Evolutionary conservation across 495 filamentous ascomycete species (phyloP).

Genomic region (Zalerion maritima): DNA sequence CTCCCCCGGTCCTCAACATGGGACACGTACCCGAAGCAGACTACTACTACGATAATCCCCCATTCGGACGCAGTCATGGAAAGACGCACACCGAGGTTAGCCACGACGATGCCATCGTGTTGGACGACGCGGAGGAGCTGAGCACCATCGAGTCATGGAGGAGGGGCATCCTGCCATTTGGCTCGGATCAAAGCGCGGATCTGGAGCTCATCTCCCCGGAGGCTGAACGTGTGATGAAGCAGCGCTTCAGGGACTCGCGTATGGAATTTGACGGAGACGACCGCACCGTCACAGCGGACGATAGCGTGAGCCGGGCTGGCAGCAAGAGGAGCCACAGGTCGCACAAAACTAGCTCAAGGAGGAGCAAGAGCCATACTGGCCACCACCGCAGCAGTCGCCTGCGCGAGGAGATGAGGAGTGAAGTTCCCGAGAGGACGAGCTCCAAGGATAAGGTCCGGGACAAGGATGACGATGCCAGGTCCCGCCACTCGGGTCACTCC

Average conservation of each 20-base stretch:
- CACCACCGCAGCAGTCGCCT: slow-evolving; percentile 10
- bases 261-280: slow-evolving; percentile 6
- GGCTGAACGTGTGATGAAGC: slow-evolving; percentile 43
- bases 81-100: slow-evolving; percentile 10
- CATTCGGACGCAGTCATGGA: slow-evolving; percentile 1
- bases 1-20: background rate
- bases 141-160: slow-evolving; percentile 69
- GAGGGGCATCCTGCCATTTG: slow-evolving; percentile 47
- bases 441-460: slow-evolving; percentile 8
- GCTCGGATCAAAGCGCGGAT: slow-evolving; percentile 62
- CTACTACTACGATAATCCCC: slow-evolving; percentile 1
- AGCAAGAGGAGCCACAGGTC: slow-evolving; percentile 8
- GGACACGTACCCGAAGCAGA: no score
- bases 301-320: slow-evolving; percentile 15
- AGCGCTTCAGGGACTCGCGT: slow-evolving; percentile 19
- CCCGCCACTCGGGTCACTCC: slow-evolving; percentile 10
- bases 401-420: slow-evolving; percentile 16
- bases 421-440: slow-evolving; percentile 7
- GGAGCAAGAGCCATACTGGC: slow-evolving; percentile 15
- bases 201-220: slow-evolving; percentile 74
- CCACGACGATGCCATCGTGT: slow-evolving; percentile 35
- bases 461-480: slow-evolving; percentile 12
- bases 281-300: slow-evolving; percentile 14
- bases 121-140: slow-evolving; percentile 32
- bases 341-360: slow-evolving; percentile 10